Conservation (phyloP, 495 filamentous ascomycete genomes). For the Neurospora sp. region DNA sequence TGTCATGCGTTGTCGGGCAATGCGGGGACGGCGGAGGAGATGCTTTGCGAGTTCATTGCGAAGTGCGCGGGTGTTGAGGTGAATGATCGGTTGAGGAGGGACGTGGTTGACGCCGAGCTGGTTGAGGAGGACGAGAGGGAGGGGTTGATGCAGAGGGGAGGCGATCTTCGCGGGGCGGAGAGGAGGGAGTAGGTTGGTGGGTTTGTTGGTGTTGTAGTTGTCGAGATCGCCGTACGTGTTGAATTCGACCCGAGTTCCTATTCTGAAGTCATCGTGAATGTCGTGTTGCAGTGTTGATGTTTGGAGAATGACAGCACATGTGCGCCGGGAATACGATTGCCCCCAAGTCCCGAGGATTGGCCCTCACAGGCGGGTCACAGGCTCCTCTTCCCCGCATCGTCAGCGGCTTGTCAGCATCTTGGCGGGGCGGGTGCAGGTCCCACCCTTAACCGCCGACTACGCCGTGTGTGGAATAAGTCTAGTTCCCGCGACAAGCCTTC, state of each 20-base stretch:
- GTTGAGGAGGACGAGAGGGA: conserved; percentile 19
- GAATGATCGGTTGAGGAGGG: conserved; percentile 4
- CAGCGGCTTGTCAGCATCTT: too few species aligned
- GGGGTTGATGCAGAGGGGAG: conserved; percentile 22
- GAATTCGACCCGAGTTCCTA: background rate
- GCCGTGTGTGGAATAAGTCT: background rate
- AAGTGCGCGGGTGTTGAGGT: conserved; percentile 15
- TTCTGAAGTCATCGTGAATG: background rate
- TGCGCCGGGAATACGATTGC: conserved; percentile 4
- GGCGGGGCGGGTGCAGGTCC: background rate
- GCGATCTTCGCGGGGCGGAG: conserved; percentile 23
- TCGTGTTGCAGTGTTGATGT: background rate
- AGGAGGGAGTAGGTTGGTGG: conserved; percentile 19
- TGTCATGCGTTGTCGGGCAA: conserved; percentile 32
- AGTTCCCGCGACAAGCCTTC: background rate
- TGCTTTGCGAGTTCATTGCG: conserved; percentile 28
- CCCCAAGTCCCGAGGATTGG: conserved; percentile 1
- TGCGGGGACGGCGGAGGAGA: conserved; percentile 21
- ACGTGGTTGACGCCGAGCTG: conserved; percentile 16
- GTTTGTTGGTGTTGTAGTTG: background rate
- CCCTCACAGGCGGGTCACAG: too few species aligned
- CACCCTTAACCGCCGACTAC: background rate
- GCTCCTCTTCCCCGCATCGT: too few species aligned
- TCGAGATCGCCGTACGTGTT: background rate
- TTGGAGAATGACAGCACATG: background rate